A percentile compares a stretch with the other conserved stretches of the same genome.
Conservation (phyloP, 148 eudicot genomes). For the Linanthus parryae region DNA sequence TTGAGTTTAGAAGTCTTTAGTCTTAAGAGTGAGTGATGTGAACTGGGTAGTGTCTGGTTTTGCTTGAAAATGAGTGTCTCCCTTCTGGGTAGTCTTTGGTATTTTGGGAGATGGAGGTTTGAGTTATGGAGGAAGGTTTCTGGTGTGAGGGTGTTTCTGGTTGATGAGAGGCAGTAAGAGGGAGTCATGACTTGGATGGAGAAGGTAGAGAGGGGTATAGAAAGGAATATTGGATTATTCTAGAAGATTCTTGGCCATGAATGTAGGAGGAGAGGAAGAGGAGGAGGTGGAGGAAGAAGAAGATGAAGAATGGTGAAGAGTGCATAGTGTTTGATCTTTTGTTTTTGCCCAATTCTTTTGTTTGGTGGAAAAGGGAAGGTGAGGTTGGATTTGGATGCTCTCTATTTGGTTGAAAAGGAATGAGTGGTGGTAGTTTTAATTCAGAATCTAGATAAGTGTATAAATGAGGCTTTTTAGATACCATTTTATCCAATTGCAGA, state of each 20-base stretch:
- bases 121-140: slow-evolving; percentile 24
- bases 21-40: slow-evolving; percentile 32
- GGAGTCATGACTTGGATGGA: slow-evolving; percentile 38
- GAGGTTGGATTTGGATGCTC: slow-evolving; percentile 19
- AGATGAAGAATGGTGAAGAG: slow-evolving; percentile 5
- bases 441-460: no score
- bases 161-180: slow-evolving; percentile 51
- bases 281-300: slow-evolving; percentile 12
- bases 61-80: slow-evolving; percentile 23
- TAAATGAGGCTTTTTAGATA: no score
- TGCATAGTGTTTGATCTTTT: not conserved
- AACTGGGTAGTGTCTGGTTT: slow-evolving; percentile 21
- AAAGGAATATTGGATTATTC: slow-evolving; percentile 27
- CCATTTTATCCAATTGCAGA: no score
- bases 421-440: slow-evolving; percentile 29
- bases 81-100: slow-evolving; percentile 14
- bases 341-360: not conserved
- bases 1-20: slow-evolving; percentile 24
- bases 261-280: slow-evolving; percentile 18
- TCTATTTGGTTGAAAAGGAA: slow-evolving; percentile 11
- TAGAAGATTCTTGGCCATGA: slow-evolving; percentile 51
- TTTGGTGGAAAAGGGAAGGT: slow-evolving; percentile 12
- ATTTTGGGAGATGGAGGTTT: slow-evolving; percentile 18
- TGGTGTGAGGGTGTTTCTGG: slow-evolving; percentile 39
- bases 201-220: slow-evolving; percentile 3